phyloP scores from a whole-genome alignment of 108 stramenopile genomes.

The Hondaea fermentalgiana region DNA sequence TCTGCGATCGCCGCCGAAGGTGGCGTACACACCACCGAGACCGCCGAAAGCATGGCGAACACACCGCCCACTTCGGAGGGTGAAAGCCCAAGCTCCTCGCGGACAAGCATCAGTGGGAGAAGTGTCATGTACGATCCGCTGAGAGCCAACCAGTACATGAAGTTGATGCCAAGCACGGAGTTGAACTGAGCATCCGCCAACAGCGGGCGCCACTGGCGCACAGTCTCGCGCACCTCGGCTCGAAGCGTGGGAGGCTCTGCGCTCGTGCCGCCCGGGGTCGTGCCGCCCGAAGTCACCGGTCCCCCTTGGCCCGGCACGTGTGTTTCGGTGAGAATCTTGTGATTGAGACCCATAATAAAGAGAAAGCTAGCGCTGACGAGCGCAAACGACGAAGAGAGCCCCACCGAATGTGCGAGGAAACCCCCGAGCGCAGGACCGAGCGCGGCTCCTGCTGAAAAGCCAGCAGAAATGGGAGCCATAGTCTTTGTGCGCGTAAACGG shows the following conservation, averaged over 20 bases:
- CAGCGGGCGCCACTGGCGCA: conserved; percentile 62
- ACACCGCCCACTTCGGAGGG: background rate
- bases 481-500: conserved; percentile 65
- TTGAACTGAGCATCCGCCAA: conserved; percentile 27
- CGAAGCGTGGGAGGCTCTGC: conserved; percentile 7
- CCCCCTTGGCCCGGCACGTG: no score
- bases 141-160: conserved; percentile 68
- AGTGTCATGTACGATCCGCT: conserved; percentile 72
- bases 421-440: conserved; percentile 77
- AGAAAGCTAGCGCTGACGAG: conserved; percentile 43
- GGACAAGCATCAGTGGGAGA: conserved; percentile 66
- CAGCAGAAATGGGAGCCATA: conserved; percentile 68
- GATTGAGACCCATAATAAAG: background rate
- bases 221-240: conserved; percentile 49
- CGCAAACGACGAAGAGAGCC: conserved; percentile 62
- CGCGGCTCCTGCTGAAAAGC: conserved; percentile 72
- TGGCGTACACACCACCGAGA: background rate
- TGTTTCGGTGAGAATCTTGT: background rate
- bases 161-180: conserved; percentile 66
- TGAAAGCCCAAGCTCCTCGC: conserved; percentile 19
- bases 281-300: background rate
- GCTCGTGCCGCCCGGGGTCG: background rate
- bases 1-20: conserved; percentile 4
- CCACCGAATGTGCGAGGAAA: conserved; percentile 56
- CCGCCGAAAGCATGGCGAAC: background rate